Percentiles rank a stretch among this genome's conserved stretches.
These are phyloP conservation scores for Tulasnella sp. DNA, from an alignment of 768 basidiomycete species.

Conservation along the genomic window DNA sequence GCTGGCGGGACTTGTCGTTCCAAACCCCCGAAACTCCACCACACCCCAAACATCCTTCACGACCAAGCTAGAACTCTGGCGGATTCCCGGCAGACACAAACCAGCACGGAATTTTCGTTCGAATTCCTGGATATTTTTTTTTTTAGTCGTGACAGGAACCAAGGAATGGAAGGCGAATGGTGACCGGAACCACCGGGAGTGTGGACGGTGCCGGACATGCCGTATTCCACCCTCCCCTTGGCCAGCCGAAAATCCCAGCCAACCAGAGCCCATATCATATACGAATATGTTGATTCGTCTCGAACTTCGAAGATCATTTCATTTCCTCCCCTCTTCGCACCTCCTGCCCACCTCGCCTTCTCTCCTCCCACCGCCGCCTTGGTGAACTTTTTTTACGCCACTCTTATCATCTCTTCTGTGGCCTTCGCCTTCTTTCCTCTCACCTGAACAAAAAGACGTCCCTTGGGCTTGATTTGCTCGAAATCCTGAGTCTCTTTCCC, in stretches of 20 bases:
- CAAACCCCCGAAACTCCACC: not conserved
- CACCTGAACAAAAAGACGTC: conserved; percentile 4
- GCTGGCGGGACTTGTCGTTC: not conserved
- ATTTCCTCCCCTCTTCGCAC: not conserved
- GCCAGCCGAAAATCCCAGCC: no score
- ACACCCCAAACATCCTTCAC: not conserved
- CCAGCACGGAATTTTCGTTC: not conserved
- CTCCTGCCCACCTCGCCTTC: not conserved
- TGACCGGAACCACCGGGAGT: conserved; percentile 5
- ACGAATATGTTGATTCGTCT: not conserved
- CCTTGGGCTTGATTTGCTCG: conserved; percentile 12
- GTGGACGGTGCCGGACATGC: not conserved
- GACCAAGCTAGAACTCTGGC: conserved; percentile 15
- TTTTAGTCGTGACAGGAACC: not conserved
- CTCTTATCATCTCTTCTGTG: not conserved
- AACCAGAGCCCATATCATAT: not conserved
- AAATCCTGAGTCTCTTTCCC: not conserved
- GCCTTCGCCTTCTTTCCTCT: not conserved
- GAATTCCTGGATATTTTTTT: not conserved
- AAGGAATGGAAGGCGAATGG: not conserved
- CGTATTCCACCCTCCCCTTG: not conserved
- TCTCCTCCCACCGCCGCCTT: not conserved
- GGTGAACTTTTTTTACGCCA: not conserved
- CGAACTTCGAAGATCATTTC: not conserved
- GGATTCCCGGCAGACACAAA: not conserved